Percentiles rank a stretch among this genome's conserved stretches.
These are phyloP conservation scores for Pythium vanterpoolii DNA, from an alignment of 352 stramenopile species.

Conservation along the genomic window DNA sequence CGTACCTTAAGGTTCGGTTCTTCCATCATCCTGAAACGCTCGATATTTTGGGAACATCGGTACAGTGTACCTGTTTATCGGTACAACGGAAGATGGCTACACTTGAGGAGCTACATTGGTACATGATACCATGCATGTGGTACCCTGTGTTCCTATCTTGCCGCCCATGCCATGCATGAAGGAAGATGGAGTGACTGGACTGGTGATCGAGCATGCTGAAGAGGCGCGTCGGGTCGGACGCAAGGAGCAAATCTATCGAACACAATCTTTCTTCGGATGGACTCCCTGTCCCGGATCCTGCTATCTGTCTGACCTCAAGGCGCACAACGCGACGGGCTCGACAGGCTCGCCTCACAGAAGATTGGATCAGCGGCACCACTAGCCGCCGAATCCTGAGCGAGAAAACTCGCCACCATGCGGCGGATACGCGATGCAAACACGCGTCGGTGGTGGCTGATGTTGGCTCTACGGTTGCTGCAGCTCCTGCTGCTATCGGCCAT, in stretches of 20 bases:
- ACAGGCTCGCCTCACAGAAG: background rate
- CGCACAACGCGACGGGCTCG: background rate
- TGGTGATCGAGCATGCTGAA: background rate
- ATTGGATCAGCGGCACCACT: background rate
- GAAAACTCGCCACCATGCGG: background rate
- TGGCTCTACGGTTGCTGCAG: constrained; percentile 1
- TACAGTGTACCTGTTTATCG: constrained; percentile 1
- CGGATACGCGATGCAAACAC: background rate
- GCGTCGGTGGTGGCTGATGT: background rate
- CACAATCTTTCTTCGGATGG: background rate
- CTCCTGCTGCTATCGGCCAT: constrained; percentile 12
- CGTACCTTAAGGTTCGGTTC: no score
- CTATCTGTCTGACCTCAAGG: no score
- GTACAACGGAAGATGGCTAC: constrained; percentile 5
- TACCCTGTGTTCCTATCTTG: background rate
- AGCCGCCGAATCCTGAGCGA: background rate
- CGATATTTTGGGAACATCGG: constrained; percentile 4
- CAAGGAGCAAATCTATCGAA: background rate
- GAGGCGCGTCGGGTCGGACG: background rate
- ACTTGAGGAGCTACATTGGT: background rate
- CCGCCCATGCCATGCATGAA: background rate
- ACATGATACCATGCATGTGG: background rate
- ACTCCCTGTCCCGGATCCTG: background rate
- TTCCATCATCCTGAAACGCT: no score
- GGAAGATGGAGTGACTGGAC: background rate